Evolutionary conservation across 805 yeast genomes (phyloP).

Genomic region (Candida tallmaniae): DNA sequence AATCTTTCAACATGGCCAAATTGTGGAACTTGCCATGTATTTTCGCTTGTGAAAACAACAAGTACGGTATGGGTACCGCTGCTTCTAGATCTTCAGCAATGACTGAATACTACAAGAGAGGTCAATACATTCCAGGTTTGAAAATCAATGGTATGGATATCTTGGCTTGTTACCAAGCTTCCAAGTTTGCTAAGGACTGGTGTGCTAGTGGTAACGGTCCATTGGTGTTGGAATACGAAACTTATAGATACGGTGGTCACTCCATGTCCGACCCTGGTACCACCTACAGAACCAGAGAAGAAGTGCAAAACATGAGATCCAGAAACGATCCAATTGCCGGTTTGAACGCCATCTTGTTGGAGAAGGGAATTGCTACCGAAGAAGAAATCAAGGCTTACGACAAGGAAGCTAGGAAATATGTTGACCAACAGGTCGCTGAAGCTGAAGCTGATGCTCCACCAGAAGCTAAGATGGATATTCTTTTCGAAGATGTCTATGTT

Average conservation of each 20-base stretch:
- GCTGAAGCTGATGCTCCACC: constrained; percentile 96
- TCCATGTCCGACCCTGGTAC: constrained; percentile 99
- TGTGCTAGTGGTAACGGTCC: constrained; percentile 92
- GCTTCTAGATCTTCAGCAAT: constrained; percentile 96
- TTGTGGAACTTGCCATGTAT: constrained; percentile 94
- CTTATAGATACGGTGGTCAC: constrained; percentile 99
- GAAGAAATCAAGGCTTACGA: constrained; percentile 92
- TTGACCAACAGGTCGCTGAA: constrained; percentile 88
- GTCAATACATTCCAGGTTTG: constrained; percentile 98
- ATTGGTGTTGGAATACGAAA: constrained; percentile 91
- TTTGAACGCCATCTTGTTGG: constrained; percentile 80
- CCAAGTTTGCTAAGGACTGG: constrained; percentile 97
- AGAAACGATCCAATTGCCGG: constrained; percentile 98
- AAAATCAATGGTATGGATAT: constrained; percentile 99
- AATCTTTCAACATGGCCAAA: constrained; percentile 98
- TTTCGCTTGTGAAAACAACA: constrained; percentile 97
- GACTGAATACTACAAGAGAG: constrained; percentile 97
- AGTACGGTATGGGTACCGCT: constrained; percentile 99
- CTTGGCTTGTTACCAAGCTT: constrained; percentile 90
- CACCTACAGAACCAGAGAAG: constrained; percentile 99
- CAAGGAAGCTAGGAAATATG: constrained; percentile 93
- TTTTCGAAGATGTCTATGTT: constrained; percentile 95
- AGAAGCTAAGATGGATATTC: constrained; percentile 88
- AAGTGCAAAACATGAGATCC: constrained; percentile 98
- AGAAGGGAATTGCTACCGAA: constrained; percentile 83